Evolutionary conservation across 2,329 filamentous ascomycete genomes (phyloP), one percentile per base, ranked within the genome.

Genomic region (Coniella vitis): DNA sequence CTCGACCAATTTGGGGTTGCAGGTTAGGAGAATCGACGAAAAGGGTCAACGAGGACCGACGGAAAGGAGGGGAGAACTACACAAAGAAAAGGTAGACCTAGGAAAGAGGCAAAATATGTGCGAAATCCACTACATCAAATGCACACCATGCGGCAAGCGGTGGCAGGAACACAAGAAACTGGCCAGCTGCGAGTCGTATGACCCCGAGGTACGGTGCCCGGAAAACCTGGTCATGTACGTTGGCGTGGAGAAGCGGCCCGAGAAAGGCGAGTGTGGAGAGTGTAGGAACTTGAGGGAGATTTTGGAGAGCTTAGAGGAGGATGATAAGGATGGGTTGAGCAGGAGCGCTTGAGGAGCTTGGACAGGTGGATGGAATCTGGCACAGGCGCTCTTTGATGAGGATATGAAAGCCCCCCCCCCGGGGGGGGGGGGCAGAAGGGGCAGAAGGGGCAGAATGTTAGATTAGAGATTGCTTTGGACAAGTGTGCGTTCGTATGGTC

Each of bases 171-270:
- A 62, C 55, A 63, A 57, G 54, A 68, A 65, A 52, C 59, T 68
- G 12, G 61, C 65, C 20, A 66, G 63, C 55, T 69, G 67, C 53
- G 63, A 66, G 47, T 62, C 58, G 47, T 55, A 56, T 39, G 60
- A 65, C n/a, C 56, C 56, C 12, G 56, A 55, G 4, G 55, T 43
- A 13, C 52, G 56, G 17, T 69, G 66, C 44, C 62, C 61, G 9
- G 55, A 59, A 4, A 63, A 54, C 44, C 58, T 69, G n/a, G 65
- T 65, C 53, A 66, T 69, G 65, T 65, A 65, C 46, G 64, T 66
- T 7, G 65, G 65, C 12, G 59, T 61, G 48, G 59, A 58, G 7
- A 58, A 57, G 38, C 60, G 53, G 42, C 66, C 64, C 7, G 58
- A 59, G 41, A 60, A 58, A 52, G 54, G 56, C 31, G 63, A 67